Percentiles rank a stretch among this genome's conserved stretches.
Evolutionary conservation across 1,284 basidiomycete species (phyloP).

Genomic region (Tremellales sp.): DNA sequence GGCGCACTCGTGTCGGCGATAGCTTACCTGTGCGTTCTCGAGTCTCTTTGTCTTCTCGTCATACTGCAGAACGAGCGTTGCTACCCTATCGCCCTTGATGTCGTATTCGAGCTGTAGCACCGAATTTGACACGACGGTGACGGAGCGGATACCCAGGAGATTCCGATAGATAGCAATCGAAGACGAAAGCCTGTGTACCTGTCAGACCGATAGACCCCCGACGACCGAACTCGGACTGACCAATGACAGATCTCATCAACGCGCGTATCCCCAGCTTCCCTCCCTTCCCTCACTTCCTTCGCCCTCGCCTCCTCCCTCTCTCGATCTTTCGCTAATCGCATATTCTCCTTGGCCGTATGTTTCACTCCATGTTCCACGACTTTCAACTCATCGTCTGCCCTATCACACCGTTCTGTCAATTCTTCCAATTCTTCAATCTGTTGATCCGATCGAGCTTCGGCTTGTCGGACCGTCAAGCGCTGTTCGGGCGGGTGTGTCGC

Average conservation of each 20-base stretch:
- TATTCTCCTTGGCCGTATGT: constrained; percentile 57
- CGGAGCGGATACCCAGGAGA: constrained; percentile 59
- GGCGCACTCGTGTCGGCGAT: neutral
- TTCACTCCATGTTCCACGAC: constrained; percentile 59
- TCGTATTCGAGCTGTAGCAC: constrained; percentile 67
- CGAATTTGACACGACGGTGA: constrained; percentile 62
- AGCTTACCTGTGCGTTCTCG: constrained; percentile 35
- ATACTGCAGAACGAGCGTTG: constrained; percentile 33
- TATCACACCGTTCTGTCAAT: constrained; percentile 59
- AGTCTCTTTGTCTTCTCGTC: constrained; percentile 29
- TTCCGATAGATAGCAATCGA: constrained; percentile 62
- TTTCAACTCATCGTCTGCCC: constrained; percentile 53
- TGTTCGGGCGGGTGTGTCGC: constrained; percentile 63
- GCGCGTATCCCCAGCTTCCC: constrained; percentile 55
- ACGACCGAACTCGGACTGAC: constrained; percentile 19
- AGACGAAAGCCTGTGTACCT: constrained; percentile 60
- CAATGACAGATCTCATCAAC: constrained; percentile 46
- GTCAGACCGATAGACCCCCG: neutral
- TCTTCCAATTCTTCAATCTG: constrained; percentile 69
- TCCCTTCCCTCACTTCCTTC: constrained; percentile 50
- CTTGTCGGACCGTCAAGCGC: constrained; percentile 66
- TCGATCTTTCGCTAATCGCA: constrained; percentile 60
- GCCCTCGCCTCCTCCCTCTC: constrained; percentile 67
- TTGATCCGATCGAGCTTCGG: constrained; percentile 63
- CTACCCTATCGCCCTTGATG: constrained; percentile 11